These are phyloP conservation scores for Ilyonectria robusta DNA, from an alignment of 2,329 filamentous ascomycete species.

Conservation along the genomic window DNA sequence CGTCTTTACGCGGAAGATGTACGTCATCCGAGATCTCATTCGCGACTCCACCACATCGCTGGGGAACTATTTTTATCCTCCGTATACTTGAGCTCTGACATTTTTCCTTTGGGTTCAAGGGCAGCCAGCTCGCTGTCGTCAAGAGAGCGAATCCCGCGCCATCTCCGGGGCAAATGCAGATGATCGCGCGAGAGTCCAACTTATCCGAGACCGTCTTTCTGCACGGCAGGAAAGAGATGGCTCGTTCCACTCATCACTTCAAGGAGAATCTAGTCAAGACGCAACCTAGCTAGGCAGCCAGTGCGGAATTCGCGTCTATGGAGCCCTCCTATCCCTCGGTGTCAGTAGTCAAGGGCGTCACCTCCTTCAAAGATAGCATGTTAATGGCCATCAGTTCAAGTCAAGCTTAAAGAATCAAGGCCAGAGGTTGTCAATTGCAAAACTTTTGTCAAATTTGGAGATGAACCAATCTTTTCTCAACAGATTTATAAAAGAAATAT, in stretches of 20 bases:
- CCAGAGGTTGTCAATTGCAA: no score
- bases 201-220: slow-evolving; percentile 33
- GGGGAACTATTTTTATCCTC: no score
- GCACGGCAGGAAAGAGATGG: neutral
- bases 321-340: slow-evolving; percentile 3
- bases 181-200: slow-evolving; percentile 33
- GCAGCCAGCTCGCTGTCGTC: slow-evolving; percentile 32
- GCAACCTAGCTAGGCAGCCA: slow-evolving; percentile 3
- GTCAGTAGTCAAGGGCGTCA: slow-evolving; percentile 22
- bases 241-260: neutral
- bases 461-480: slow-evolving; percentile 15
- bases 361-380: neutral
- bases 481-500: slow-evolving; percentile 25
- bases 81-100: no score
- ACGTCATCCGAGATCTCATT: neutral
- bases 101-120: slow-evolving; percentile 18
- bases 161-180: slow-evolving; percentile 21
- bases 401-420: no score
- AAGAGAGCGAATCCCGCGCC: slow-evolving; percentile 9
- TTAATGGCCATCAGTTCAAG: no score
- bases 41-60: neutral
- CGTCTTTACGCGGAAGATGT: slow-evolving; percentile 23
- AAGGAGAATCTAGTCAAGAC: slow-evolving; percentile 17
- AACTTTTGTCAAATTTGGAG: neutral
- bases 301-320: neutral